Evolutionary conservation across 2,329 filamentous ascomycete species (phyloP).

Genomic region (Colletotrichum spaethianum): DNA sequence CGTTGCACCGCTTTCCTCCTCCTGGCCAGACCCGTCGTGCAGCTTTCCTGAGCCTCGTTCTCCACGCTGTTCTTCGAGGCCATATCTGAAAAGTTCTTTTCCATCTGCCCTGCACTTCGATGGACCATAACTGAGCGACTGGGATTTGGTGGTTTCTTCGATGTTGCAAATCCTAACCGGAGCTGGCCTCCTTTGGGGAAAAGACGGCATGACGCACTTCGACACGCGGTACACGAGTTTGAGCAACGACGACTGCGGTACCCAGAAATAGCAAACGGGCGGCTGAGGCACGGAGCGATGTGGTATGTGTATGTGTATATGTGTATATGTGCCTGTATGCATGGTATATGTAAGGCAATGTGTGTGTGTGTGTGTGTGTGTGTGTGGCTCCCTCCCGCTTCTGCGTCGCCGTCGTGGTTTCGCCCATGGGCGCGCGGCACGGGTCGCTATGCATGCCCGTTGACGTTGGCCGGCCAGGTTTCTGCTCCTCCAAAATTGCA

Average conservation of each 20-base stretch:
- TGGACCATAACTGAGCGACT: background rate
- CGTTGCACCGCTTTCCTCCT: slow-evolving; percentile 5
- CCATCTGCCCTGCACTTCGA: background rate
- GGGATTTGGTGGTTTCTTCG: background rate
- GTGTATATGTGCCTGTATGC: slow-evolving; percentile 8
- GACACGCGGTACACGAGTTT: slow-evolving; percentile 24
- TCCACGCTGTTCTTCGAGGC: too few relatives aligned
- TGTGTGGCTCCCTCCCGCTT: slow-evolving; percentile 24
- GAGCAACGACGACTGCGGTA: background rate
- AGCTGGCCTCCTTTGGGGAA: background rate
- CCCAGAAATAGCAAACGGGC: slow-evolving; percentile 32
- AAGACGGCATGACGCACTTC: slow-evolving; percentile 1
- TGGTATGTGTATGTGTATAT: background rate
- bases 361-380: slow-evolving; percentile 22
- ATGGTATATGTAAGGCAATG: background rate
- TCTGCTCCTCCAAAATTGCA: background rate
- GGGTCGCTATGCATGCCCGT: slow-evolving; percentile 17
- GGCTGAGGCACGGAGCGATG: slow-evolving; percentile 23
- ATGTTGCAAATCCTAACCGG: slow-evolving; percentile 6
- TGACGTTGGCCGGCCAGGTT: slow-evolving; percentile 14
- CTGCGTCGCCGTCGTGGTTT: slow-evolving; percentile 26
- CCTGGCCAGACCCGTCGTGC: slow-evolving; percentile 6
- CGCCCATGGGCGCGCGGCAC: background rate
- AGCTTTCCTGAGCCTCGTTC: background rate
- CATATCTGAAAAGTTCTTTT: background rate